Evolutionary conservation across 139 green algal species (phyloP), one percentile per base, ranked within the genome.

Genomic region (Volvox reticuliferus): DNA sequence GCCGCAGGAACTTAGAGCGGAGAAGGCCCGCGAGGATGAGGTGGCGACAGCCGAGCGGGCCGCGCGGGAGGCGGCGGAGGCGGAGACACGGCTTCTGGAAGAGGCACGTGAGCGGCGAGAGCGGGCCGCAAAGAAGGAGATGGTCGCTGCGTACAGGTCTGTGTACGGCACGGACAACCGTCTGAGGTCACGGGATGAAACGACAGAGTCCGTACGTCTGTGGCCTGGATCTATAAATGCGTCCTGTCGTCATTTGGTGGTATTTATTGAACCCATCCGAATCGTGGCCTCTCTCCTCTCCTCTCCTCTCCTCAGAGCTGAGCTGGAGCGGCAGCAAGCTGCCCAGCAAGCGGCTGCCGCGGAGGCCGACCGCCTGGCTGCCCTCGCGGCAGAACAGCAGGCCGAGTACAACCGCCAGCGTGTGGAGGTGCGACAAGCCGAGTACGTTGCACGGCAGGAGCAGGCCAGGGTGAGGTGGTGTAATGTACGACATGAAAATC

Each of bases 101-200:
- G 82, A 82, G 55, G 82, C 86, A 32, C 50, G 50, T 5, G 82
- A 35, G 50, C 71, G 78, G 30, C 22, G 1, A 50, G 91, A 93
- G 44, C 28, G 32, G 62, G 67, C 79, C 19, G 35, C 87, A 14
- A 78, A 86, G 67, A 89, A 86, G 91, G 86, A 89, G 3, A 68
- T 86, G 85, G 50, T 93, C n/a, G 86, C 91, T 1, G 91, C 79
- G 14, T 93, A 91, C 86, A 91, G 91, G 91, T 93, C 30, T 55
- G 44, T 55, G 44, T 55, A 55, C 44, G 44, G 44, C 44, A 55
- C 9, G 44, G 5, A 55, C 44, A 9, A 5, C 44, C 44, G 9
- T 55, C 44, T 55, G 44, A 55, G 5, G 44, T 9, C 44, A 14
- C 9, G 5, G 44, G 44, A 14, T 55, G 44, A 9, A 55, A 55